phyloP scores from a whole-genome alignment of 2,329 filamentous ascomycete species.

The Amylocarpus encephaloides region DNA sequence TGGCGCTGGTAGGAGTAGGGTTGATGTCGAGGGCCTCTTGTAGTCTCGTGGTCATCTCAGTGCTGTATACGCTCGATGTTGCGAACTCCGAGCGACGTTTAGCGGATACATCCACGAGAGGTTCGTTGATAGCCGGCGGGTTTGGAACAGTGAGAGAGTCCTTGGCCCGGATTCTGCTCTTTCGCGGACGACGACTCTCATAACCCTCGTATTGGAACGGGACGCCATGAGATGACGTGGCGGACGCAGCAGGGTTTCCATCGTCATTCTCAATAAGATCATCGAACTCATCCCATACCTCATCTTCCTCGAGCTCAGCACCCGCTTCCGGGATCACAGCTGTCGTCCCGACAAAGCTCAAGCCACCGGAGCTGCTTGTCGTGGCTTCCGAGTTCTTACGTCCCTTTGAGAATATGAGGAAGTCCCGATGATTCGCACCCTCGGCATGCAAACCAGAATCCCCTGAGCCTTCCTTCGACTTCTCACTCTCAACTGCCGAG shows the following conservation, averaged over 20 bases:
- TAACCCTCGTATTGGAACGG: slow-evolving; percentile 52
- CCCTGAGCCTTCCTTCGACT: slow-evolving; percentile 16
- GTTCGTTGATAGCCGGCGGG: slow-evolving; percentile 16
- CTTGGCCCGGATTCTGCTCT: slow-evolving; percentile 20
- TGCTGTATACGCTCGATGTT: slow-evolving; percentile 47
- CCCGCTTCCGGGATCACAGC: slow-evolving; percentile 57
- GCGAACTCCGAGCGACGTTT: slow-evolving; percentile 24
- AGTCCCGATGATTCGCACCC: slow-evolving; percentile 44
- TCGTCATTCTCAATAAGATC: slow-evolving; percentile 71
- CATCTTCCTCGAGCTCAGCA: slow-evolving; percentile 74
- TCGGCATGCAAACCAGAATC: slow-evolving; percentile 20
- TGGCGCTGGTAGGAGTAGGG: slow-evolving; percentile 39
- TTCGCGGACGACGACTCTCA: slow-evolving; percentile 26
- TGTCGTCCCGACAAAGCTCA: slow-evolving; percentile 53
- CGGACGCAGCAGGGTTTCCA: slow-evolving; percentile 41
- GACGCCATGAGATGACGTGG: slow-evolving; percentile 49
- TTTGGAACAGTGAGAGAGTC: slow-evolving; percentile 20
- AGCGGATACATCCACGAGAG: not conserved
- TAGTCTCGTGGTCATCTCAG: slow-evolving; percentile 48
- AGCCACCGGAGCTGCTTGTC: slow-evolving; percentile 52
- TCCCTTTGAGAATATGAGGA: slow-evolving; percentile 62
- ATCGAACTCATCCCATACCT: slow-evolving; percentile 92
- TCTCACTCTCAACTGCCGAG: not conserved
- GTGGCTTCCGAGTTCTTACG: slow-evolving; percentile 65
- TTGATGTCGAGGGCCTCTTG: slow-evolving; percentile 41